These are phyloP conservation scores for Neurospora sp. DNA, from an alignment of 495 filamentous ascomycete species.

Conservation along the genomic window DNA sequence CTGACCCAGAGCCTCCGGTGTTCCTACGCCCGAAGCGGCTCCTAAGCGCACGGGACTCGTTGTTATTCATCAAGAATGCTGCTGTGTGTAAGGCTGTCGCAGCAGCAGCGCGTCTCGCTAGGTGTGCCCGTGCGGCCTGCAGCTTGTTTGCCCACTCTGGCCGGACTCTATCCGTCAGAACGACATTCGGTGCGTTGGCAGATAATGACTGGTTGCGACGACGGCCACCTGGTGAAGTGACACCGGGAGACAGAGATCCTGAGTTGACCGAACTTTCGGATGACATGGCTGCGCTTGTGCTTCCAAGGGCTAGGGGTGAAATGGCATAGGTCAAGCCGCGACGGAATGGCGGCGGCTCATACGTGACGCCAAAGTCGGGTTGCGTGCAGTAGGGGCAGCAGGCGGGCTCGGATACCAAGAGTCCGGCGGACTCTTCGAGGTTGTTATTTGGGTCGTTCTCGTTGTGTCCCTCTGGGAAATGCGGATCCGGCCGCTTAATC, in stretches of 20 bases:
- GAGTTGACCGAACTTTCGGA: slow-evolving; percentile 45
- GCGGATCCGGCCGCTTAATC: slow-evolving; percentile 93
- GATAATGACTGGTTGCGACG: slow-evolving; percentile 76
- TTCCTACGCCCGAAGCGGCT: slow-evolving; percentile 41
- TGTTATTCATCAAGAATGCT: slow-evolving; percentile 77
- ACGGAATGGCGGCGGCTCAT: slow-evolving; percentile 79
- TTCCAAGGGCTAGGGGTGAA: slow-evolving; percentile 23
- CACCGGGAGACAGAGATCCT: slow-evolving; percentile 28
- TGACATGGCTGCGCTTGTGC: slow-evolving; percentile 58
- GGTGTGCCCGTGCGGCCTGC: slow-evolving; percentile 71
- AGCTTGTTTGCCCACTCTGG: slow-evolving; percentile 94
- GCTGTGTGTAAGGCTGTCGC: slow-evolving; percentile 93
- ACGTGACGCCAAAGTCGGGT: slow-evolving; percentile 90
- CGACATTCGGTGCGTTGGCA: slow-evolving; percentile 66
- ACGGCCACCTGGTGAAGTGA: slow-evolving; percentile 14
- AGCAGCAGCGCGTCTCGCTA: slow-evolving; percentile 77
- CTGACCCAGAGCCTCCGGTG: slow-evolving; percentile 24
- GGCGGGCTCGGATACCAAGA: slow-evolving; percentile 83
- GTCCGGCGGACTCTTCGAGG: slow-evolving; percentile 45
- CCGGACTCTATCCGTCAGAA: slow-evolving; percentile 83
- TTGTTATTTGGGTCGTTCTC: slow-evolving; percentile 34
- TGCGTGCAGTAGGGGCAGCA: slow-evolving; percentile 92
- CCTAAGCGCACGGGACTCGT: slow-evolving; percentile 35
- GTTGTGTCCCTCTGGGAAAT: slow-evolving; percentile 79
- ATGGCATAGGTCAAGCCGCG: slow-evolving; percentile 67